Base-by-base conservation (phyloP, 73 alveolate genomes). In the Paramecium sonneborni region DNA sequence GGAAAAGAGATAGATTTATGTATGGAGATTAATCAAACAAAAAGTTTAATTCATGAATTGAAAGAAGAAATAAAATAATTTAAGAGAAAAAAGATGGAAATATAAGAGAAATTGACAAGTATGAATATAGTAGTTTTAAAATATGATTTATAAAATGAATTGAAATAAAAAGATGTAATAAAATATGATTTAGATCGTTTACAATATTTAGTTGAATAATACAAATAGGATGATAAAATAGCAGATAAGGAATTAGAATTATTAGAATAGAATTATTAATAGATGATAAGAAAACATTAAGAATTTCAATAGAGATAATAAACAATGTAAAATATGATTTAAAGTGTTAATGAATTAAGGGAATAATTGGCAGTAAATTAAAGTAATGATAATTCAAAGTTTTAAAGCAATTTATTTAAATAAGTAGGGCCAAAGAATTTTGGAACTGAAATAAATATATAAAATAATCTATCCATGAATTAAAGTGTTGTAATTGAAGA, bases 1-100 rank as follows among this genome's bases (percentile, higher is more conserved):
- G 72, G 90, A 10, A 43, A 79, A 23, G 90, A 79, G 30, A 46
- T 79, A 2, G 90, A 79, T 21, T 43, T 79, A 46, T 79, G 72
- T n/a, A 79, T 79, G 90, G 90, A 79, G 7, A 24, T 43, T 9
- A 79, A 44, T 79, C 14, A 79, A 12, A 79, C 55, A 12, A 79
- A 79, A 79, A 79, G 44, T 20, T 0, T 8, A 0, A 79, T 44
- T 10, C 43, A 79, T n/a, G 70, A 79, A 10, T 43, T 46, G 41
- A 23, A 39, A 12, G 90, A 79, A 34, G 74, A 39, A 23, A 79
- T 79, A 11, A 79, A 44, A 44, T 20, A 43, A 1, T 4, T 43
- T 12, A 79, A 79, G 5, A 79, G 74, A 46, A 44, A 44, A 23
- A 79, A 79, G 14, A 8, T 3, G 1, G 55, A 39, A 30, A 9